Evolutionary conservation across 345 rosid genomes (phyloP), one percentile per base, ranked within the genome.

Genomic region (Orychophragmus violaceus): DNA sequence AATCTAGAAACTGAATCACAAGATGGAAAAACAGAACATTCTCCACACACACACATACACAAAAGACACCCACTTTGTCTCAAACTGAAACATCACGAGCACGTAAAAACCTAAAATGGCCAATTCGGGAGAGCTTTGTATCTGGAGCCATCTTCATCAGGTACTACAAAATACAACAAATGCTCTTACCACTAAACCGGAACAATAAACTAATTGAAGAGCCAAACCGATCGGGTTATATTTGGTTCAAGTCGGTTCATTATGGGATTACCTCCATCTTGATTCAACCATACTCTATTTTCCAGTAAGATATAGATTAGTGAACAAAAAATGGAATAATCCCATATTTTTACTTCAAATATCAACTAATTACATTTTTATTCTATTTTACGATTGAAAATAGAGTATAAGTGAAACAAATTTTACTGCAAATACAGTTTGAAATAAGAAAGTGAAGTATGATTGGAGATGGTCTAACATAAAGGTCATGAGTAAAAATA

Each of bases 121-220:
- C 49, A 85, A 79, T 54, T 85, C 86, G 4, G 94, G 74, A 58
- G 91, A 82, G 72, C 51, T 79, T 72, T 85, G 95, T 76, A 66
- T 84, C 76, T 92, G 97, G 50, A 89, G 77, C 94, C 94, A 87
- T 87, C 98, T 78, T 23, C 25, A 11, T 29, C 7, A 29, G 61
- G 10, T 19, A 36, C 35, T 51, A 36, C 21, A 64, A 48, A 10
- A 36, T 12, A 33, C 41, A 5, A 46, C 7, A 45, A 11, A 30
- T 24, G 3, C 4, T 62, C 25, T 29, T 68, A 19, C 28, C 7
- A 62, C 23, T 46, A 45, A 71, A 64, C 76, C 70, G 64, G 70
- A 36, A 63, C 35, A 8, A 24, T 60, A 18, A 70, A 42, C 32
- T 39, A 19, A 71, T 7, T 70, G 32, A 1, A 24, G 16, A 71